Evolutionary conservation across 2,329 filamentous ascomycete species (phyloP).

Genomic region (Neopestalotiopsis sp.): DNA sequence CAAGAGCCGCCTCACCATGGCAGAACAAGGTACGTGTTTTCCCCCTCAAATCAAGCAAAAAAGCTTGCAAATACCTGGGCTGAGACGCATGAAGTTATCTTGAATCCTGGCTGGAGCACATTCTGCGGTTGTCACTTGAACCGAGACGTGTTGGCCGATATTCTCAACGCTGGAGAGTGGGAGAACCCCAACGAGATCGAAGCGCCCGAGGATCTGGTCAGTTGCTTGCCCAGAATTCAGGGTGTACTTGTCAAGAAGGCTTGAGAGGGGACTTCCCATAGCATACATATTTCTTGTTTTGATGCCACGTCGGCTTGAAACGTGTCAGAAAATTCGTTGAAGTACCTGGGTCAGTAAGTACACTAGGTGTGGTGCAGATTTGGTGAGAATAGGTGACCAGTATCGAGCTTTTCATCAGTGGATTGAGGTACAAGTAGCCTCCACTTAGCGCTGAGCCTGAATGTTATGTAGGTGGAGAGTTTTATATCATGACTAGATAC

Average conservation of each 20-base stretch:
- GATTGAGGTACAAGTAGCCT: no score
- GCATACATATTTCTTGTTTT: no score
- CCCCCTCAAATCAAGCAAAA: background rate
- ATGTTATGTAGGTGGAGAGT: no score
- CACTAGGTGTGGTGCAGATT: no score
- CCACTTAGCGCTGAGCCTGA: no score
- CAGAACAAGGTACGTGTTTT: slow-evolving; percentile 34
- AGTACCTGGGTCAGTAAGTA: no score
- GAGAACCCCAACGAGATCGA: slow-evolving; percentile 35
- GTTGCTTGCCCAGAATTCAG: slow-evolving; percentile 35
- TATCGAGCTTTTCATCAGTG: no score
- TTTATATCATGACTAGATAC: no score
- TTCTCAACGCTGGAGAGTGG: slow-evolving; percentile 37
- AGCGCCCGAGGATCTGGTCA: slow-evolving; percentile 31
- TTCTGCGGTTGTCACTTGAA: slow-evolving; percentile 37
- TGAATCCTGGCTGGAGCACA: slow-evolving; percentile 36
- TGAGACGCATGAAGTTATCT: slow-evolving; percentile 28
- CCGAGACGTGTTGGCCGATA: slow-evolving; percentile 31
- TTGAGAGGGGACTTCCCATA: slow-evolving; percentile 3
- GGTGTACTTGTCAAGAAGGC: slow-evolving; percentile 37
- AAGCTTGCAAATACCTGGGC: background rate
- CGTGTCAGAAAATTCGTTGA: no score
- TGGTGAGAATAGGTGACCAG: no score
- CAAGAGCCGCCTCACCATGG: slow-evolving; percentile 31
- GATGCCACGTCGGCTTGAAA: no score